phyloP scores from a whole-genome alignment of 2,329 filamentous ascomycete species.

The Fusarium buharicum region DNA sequence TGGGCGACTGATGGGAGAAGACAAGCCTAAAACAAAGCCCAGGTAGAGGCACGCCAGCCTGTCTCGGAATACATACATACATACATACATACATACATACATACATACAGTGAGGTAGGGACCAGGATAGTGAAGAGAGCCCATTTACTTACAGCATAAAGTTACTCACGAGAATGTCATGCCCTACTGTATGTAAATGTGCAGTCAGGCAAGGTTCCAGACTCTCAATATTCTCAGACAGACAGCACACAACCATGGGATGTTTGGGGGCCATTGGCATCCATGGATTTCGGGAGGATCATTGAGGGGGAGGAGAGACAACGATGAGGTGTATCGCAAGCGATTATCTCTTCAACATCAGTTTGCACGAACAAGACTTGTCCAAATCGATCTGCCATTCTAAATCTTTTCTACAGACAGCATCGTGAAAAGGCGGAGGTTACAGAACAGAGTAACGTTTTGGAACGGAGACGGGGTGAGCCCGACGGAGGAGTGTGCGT shows the following conservation, averaged over 20 bases:
- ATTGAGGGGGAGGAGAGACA: slow-evolving; percentile 32
- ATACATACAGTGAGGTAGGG: not conserved
- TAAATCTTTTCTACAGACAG: not conserved
- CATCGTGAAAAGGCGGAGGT: slow-evolving; percentile 33
- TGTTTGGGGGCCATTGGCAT: slow-evolving; percentile 30
- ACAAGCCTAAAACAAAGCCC: slow-evolving; percentile 24
- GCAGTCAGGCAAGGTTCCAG: slow-evolving; percentile 25
- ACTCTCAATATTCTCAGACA: slow-evolving; percentile 35
- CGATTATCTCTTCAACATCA: not conserved
- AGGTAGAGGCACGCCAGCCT: slow-evolving; percentile 27
- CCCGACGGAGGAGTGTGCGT: slow-evolving; percentile 21
- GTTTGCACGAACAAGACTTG: slow-evolving; percentile 3
- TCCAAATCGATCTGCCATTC: not conserved
- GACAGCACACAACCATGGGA: slow-evolving; percentile 16
- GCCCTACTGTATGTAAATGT: slow-evolving; percentile 15
- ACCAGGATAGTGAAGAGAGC: not conserved
- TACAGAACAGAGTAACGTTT: slow-evolving; percentile 22
- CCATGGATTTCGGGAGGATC: slow-evolving; percentile 29
- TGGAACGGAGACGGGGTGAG: slow-evolving; percentile 21
- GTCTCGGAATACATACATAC: slow-evolving; percentile 25
- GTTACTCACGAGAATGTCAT: slow-evolving; percentile 33
- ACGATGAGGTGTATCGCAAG: slow-evolving; percentile 31
- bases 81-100: no score
- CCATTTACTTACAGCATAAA: slow-evolving; percentile 22
- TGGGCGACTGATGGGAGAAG: slow-evolving; percentile 15